Evolutionary conservation across 2,329 filamentous ascomycete species (phyloP), one percentile per base, ranked within the genome.

Genomic region (Massarina eburnea): DNA sequence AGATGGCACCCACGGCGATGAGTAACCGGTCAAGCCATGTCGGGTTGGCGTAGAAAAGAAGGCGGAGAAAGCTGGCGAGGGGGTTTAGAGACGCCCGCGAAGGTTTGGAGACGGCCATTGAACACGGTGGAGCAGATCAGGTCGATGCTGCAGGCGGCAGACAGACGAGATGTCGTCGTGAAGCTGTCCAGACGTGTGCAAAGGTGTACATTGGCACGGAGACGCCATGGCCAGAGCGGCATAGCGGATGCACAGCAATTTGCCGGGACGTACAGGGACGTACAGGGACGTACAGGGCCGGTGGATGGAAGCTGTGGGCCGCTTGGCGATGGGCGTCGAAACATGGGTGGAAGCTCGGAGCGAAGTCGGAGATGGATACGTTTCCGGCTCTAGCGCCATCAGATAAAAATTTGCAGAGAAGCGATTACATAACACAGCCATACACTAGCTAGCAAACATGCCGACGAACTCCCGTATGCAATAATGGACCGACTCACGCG

Each of bases 1-100:
- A 71, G 20, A 78, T 36, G 45, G 64, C 52, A 39, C 75, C 77
- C 39, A 64, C 58, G 32, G 46, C 43, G 20, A 70, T 32, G 38
- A 71, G 46, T 22, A 77, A 55, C 36, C 51, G 62, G 53, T 68
- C 62, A 14, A 71, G 61, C 64, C 63, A 68, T 57, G 64, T 68
- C 20, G 66, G 66, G 36, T 68, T 57, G 24, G 65, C 66, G 43
- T 68, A 68, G 46, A 66, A 65, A 30, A 70, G 58, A 17, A 70
- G 63, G 26, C 57, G 59, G 27, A 67, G 38, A 43, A 68, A 69
- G 45, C 59, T 60, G 46, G 64, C 54, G 42, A 67, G 64, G 19
- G 59, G 56, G 49, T 55, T 65, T 26, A 61, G 43, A n/a, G 57
- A 61, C 21, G 56, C 51, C 51, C 52, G 45, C 15, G 61, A 59